These are phyloP conservation scores for Chaetomium cochliodes DNA, from an alignment of 495 filamentous ascomycete genomes.

Conservation along the genomic window DNA sequence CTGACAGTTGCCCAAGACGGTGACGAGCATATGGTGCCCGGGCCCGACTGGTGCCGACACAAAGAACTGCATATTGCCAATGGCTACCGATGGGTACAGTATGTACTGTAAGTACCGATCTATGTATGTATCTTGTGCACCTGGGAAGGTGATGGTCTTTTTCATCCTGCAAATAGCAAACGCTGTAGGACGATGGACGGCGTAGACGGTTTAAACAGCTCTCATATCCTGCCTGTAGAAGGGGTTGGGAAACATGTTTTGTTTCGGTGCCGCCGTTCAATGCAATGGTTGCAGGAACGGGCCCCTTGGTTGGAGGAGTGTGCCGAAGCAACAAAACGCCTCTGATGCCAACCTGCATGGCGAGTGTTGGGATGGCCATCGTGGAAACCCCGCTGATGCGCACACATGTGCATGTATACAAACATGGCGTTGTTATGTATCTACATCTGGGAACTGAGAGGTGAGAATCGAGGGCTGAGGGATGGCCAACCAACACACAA, in stretches of 20 bases:
- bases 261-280: too few relatives aligned
- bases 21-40: too few relatives aligned
- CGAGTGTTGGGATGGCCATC: neutral
- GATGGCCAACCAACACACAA: too few relatives aligned
- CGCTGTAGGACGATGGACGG: neutral
- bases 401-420: neutral
- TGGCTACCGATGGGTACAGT: neutral
- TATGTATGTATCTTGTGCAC: too few relatives aligned
- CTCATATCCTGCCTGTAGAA: neutral
- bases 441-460: too few relatives aligned
- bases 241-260: neutral
- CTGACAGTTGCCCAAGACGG: neutral
- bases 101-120: too few relatives aligned
- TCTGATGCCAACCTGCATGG: conserved; percentile 9
- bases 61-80: neutral
- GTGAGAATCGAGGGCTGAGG: too few relatives aligned
- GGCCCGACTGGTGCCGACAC: neutral
- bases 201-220: neutral
- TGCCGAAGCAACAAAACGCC: conserved; percentile 6
- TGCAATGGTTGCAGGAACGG: too few relatives aligned
- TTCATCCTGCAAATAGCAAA: neutral
- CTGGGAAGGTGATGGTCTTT: neutral
- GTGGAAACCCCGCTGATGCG: neutral
- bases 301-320: neutral
- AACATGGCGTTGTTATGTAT: too few relatives aligned